phyloP scores from a whole-genome alignment of 148 eudicot species.

The Camellia japonica region DNA sequence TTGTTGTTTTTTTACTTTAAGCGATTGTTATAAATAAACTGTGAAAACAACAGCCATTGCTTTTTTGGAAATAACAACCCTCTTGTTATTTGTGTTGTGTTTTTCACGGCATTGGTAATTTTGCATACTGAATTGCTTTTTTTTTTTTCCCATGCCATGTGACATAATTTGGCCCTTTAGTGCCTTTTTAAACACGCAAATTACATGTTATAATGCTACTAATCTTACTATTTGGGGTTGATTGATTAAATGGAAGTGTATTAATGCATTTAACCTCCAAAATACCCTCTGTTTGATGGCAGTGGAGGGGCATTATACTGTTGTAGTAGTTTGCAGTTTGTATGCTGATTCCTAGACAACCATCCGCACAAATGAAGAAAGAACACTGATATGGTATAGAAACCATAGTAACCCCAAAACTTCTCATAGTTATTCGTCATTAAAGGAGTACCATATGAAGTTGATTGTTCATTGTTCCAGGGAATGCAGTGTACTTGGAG shows the following conservation, averaged over 20 bases:
- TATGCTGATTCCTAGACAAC: not conserved
- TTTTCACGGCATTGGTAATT: not conserved
- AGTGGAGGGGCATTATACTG: not conserved
- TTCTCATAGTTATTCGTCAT: not conserved
- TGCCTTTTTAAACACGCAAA: not conserved
- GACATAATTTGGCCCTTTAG: not conserved
- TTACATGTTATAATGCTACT: not conserved
- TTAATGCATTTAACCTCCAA: not conserved
- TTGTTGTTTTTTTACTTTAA: too few species aligned
- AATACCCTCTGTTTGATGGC: not conserved
- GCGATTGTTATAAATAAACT: too few species aligned
- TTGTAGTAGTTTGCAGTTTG: not conserved
- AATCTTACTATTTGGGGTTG: not conserved
- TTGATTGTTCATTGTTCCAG: not conserved
- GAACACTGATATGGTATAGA: not conserved
- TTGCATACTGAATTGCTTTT: not conserved
- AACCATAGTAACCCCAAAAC: not conserved
- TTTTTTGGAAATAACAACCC: too few species aligned
- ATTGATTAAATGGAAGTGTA: not conserved
- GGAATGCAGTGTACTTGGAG: not conserved
- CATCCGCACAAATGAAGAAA: not conserved
- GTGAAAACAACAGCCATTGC: too few species aligned
- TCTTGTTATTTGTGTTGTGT: not conserved
- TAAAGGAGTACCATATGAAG: not conserved
- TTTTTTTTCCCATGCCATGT: not conserved